Evolutionary conservation across 306 rosid species (phyloP).

Genomic region (Geum urbanum): DNA sequence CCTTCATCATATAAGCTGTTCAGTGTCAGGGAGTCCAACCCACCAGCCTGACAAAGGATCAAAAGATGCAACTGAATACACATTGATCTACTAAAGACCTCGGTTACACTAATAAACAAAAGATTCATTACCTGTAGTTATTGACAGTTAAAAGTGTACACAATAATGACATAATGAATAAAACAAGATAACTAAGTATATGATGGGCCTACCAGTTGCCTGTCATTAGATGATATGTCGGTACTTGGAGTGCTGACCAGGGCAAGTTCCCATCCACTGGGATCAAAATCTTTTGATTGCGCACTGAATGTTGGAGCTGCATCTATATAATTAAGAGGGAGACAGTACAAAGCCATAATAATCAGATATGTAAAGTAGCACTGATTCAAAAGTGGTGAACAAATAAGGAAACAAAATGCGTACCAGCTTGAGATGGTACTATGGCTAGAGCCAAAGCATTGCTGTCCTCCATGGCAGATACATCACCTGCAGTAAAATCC

Average conservation of each 20-base stretch:
- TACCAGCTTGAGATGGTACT: conserved; percentile 69
- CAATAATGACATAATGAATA: background rate
- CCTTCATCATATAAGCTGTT: conserved; percentile 84
- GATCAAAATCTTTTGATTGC: conserved; percentile 73
- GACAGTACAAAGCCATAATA: conserved; percentile 22
- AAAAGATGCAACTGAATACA: conserved; percentile 6
- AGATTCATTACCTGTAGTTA: background rate
- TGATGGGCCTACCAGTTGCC: conserved; percentile 78
- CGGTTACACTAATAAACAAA: background rate
- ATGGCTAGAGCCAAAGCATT: conserved; percentile 92
- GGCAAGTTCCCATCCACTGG: conserved; percentile 98
- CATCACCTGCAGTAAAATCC: conserved; percentile 53
- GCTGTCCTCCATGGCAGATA: conserved; percentile 72
- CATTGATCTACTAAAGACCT: background rate
- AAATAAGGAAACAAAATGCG: conserved; percentile 6
- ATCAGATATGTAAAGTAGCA: conserved; percentile 18
- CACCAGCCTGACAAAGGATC: conserved; percentile 72
- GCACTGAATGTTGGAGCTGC: conserved; percentile 53
- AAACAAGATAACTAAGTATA: background rate
- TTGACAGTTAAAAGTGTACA: background rate
- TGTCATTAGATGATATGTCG: conserved; percentile 74
- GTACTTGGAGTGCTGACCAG: conserved; percentile 85
- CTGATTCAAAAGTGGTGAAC: conserved; percentile 16
- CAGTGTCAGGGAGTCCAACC: conserved; percentile 88
- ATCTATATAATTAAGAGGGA: conserved; percentile 27